A percentile compares a stretch with the other conserved stretches of the same genome.
Conservation (phyloP, 805 yeast genomes). For the Cyberlindnera sargentensis region DNA sequence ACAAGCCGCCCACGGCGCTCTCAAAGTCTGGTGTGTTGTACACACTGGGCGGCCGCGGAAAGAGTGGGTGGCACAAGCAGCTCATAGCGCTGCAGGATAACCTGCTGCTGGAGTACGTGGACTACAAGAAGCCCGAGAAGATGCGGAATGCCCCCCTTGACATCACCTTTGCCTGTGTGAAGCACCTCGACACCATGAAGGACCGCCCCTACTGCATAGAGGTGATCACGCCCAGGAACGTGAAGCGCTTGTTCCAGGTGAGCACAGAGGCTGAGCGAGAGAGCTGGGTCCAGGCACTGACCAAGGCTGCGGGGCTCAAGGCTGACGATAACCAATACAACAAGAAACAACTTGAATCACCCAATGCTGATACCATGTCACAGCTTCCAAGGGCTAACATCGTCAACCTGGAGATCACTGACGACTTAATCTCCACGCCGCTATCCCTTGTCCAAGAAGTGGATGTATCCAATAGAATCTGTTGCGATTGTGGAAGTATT, state of each 20-base stretch:
- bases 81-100: constrained; percentile 78
- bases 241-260: constrained; percentile 69
- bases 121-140: constrained; percentile 68
- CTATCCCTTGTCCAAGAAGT: constrained; percentile 22
- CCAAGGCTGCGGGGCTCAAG: constrained; percentile 40
- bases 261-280: constrained; percentile 58
- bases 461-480: constrained; percentile 49
- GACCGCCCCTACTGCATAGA: constrained; percentile 55
- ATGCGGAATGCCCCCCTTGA: constrained; percentile 64
- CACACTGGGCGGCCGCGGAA: constrained; percentile 12
- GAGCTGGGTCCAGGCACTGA: constrained; percentile 61
- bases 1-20: not conserved
- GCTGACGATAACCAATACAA: constrained; percentile 8
- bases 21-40: constrained; percentile 5
- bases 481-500: constrained; percentile 73
- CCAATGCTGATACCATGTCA: not conserved
- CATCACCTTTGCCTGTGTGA: constrained; percentile 59
- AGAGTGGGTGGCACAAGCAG: constrained; percentile 71
- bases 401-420: not conserved
- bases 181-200: constrained; percentile 26
- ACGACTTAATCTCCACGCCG: constrained; percentile 1
- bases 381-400: not conserved
- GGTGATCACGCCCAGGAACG: constrained; percentile 59
- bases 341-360: not conserved
- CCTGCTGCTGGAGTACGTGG: constrained; percentile 59